A percentile compares a stretch with the other conserved stretches of the same genome.
Conservation (phyloP, 2,329 filamentous ascomycete genomes). For the Colletotrichum gigasporum region DNA sequence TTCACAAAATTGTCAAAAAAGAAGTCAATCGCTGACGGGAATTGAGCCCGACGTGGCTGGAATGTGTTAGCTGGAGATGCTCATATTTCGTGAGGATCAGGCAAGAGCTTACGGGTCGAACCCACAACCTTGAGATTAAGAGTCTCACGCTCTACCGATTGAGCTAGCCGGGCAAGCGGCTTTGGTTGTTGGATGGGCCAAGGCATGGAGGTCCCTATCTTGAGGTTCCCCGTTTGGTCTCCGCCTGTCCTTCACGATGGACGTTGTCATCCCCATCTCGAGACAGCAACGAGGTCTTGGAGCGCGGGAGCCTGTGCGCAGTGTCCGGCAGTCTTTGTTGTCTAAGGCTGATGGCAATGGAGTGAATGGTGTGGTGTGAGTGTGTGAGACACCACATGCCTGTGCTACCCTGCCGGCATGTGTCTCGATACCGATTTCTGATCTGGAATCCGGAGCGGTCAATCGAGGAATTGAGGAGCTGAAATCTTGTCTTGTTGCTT, state of each 20-base stretch:
- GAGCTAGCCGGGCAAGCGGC: constrained; percentile 65
- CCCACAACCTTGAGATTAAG: constrained; percentile 69
- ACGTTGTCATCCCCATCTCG: background rate
- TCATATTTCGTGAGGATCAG: background rate
- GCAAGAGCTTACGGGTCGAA: constrained; percentile 48
- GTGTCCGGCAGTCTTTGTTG: too few species aligned
- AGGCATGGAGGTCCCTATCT: background rate
- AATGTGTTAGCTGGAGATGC: background rate
- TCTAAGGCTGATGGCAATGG: constrained; percentile 2
- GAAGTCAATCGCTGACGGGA: constrained; percentile 5
- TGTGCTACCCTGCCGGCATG: background rate
- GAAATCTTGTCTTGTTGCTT: too few species aligned
- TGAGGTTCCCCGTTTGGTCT: background rate
- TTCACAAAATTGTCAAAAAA: background rate
- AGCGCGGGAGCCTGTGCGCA: background rate
- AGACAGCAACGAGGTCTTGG: background rate
- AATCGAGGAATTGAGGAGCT: too few species aligned
- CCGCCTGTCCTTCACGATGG: background rate
- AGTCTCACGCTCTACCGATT: constrained; percentile 80
- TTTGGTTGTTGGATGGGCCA: background rate
- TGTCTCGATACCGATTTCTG: background rate
- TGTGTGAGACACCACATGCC: constrained; percentile 29
- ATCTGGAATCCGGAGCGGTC: background rate
- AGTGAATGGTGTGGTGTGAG: background rate
- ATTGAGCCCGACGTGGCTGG: constrained; percentile 10